Percentiles rank a stretch among this genome's conserved stretches.
These are phyloP conservation scores for Verticillium tricorpus DNA, from an alignment of 2,329 filamentous ascomycete species.

Conservation along the genomic window DNA sequence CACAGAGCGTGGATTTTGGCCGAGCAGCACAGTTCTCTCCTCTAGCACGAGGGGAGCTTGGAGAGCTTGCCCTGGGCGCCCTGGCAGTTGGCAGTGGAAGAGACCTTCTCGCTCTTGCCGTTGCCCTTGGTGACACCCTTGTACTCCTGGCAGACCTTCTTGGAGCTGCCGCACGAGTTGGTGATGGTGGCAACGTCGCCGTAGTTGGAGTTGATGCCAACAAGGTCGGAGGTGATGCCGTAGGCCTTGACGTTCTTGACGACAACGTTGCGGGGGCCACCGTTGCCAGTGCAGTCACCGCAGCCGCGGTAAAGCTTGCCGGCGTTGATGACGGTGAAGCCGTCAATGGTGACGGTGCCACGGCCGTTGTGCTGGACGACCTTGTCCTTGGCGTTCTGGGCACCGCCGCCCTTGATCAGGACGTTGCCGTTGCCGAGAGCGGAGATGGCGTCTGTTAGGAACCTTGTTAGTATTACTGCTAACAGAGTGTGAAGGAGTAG, in stretches of 20 bases:
- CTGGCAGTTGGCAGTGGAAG: constrained; percentile 6
- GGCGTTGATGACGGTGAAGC: constrained; percentile 33
- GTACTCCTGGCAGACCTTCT: constrained; percentile 22
- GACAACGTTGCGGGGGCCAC: constrained; percentile 7
- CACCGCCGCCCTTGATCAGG: constrained; percentile 25
- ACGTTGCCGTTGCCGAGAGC: constrained; percentile 28
- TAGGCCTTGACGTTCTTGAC: constrained; percentile 16
- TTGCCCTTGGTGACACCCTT: constrained; percentile 23
- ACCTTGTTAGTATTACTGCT: neutral
- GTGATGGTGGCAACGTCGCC: constrained; percentile 20
- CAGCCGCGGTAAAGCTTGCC: constrained; percentile 40
- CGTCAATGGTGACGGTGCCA: constrained; percentile 21
- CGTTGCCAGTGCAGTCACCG: constrained; percentile 33
- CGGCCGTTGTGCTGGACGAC: constrained; percentile 29
- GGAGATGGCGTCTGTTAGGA: constrained; percentile 1
- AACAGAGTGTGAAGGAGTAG: neutral
- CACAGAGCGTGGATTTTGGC: neutral
- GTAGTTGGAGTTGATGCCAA: constrained; percentile 10
- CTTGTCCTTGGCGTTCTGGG: constrained; percentile 26
- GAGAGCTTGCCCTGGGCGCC: constrained; percentile 3
- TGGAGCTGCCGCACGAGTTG: constrained; percentile 21
- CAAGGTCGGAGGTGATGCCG: constrained; percentile 2
- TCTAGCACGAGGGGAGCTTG: constrained; percentile 2
- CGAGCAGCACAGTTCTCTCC: neutral
- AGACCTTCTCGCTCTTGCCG: constrained; percentile 16